Evolutionary conservation across 331 rosid species (phyloP).

Genomic region (Dryas integrifolia): DNA sequence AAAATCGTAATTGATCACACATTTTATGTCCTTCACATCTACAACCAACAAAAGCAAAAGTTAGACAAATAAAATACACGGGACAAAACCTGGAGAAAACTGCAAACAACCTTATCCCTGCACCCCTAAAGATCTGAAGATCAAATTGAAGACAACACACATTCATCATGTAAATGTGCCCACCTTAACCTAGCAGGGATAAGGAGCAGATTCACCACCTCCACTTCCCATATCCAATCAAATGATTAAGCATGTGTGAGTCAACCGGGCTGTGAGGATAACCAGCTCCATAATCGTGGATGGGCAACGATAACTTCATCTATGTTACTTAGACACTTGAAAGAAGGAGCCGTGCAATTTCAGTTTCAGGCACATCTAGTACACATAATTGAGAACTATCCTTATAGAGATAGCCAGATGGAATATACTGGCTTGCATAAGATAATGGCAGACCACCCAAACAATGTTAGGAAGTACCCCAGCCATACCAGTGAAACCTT

Average conservation of each 20-base stretch:
- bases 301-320: conserved; percentile 59
- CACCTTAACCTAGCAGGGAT: conserved; percentile 99
- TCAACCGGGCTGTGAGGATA: conserved; percentile 90
- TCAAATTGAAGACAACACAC: conserved; percentile 90
- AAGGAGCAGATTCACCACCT: conserved; percentile 96
- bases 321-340: conserved; percentile 38
- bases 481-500: conserved; percentile 37
- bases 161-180: conserved; percentile 92
- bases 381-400: conserved; percentile 29
- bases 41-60: conserved; percentile 32
- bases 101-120: conserved; percentile 95
- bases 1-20: conserved; percentile 92
- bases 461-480: conserved; percentile 27
- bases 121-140: conserved; percentile 57
- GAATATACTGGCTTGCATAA: conserved; percentile 27
- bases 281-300: conserved; percentile 99
- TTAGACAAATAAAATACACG: conserved; percentile 16
- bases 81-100: conserved; percentile 48
- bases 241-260: conserved; percentile 69
- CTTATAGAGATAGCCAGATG: conserved; percentile 31
- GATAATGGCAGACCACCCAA: conserved; percentile 24
- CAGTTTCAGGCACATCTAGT: conserved; percentile 38
- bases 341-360: conserved; percentile 37
- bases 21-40: conserved; percentile 99
- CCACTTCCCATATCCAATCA: conserved; percentile 64